Evolutionary conservation across 441 rosid genomes (phyloP).

Genomic region (Euphorbia schlechtendalii): DNA sequence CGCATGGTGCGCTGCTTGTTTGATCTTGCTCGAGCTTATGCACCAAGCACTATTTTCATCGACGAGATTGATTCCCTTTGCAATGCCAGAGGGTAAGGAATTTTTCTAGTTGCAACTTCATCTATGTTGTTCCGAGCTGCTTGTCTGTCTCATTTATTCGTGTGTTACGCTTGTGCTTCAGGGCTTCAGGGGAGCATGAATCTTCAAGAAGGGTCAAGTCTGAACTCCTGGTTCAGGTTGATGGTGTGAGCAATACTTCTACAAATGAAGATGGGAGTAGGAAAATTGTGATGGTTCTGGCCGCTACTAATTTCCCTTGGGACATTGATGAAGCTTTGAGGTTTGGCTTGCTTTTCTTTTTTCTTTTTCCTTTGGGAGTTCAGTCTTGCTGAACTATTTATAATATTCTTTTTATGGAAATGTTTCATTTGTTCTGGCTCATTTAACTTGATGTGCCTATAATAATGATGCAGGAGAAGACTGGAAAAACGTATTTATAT

Average conservation of each 20-base stretch:
- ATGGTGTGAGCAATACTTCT: conserved; percentile 82
- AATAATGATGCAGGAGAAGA: conserved; percentile 83
- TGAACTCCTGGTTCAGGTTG: conserved; percentile 99
- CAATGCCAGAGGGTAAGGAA: conserved; percentile 67
- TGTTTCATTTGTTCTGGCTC: background rate
- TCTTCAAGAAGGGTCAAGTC: conserved; percentile 99
- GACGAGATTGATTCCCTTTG: conserved; percentile 84
- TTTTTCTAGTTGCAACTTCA: no score
- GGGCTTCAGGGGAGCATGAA: conserved; percentile 99
- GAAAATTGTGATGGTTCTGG: conserved; percentile 96
- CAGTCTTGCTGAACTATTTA: background rate
- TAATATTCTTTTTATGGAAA: background rate
- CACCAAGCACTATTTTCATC: conserved; percentile 83
- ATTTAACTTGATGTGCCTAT: conserved; percentile 17
- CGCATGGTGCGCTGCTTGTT: conserved; percentile 87
- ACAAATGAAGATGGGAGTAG: conserved; percentile 92
- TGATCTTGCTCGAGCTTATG: conserved; percentile 84
- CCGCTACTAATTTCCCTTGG: conserved; percentile 99
- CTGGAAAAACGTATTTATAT: conserved; percentile 96
- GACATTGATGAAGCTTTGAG: conserved; percentile 98
- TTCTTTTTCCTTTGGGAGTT: conserved; percentile 2
- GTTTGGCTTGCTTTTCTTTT: conserved; percentile 28
- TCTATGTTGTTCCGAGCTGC: no score
- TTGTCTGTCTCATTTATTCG: background rate
- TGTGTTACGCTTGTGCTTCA: conserved; percentile 20